These are phyloP conservation scores for Grifola frondosa DNA, from an alignment of 1,284 basidiomycete genomes.

Conservation along the genomic window DNA sequence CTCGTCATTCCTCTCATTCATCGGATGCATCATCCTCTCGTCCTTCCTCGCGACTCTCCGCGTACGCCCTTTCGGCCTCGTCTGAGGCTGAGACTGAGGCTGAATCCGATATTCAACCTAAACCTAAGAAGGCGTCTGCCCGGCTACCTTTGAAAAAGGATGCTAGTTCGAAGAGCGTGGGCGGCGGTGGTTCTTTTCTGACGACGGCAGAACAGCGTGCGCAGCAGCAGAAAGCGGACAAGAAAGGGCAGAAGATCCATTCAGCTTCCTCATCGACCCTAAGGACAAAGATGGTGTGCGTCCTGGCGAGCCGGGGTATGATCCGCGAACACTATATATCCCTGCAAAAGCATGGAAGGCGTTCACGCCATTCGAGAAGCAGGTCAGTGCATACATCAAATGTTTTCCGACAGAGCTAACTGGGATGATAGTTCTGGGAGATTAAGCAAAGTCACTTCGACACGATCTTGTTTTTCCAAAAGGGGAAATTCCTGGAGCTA, in stretches of 20 bases:
- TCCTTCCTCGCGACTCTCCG: conserved; percentile 44
- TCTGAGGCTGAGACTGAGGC: conserved; percentile 28
- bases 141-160: conserved; percentile 33
- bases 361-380: conserved; percentile 96
- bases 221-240: conserved; percentile 77
- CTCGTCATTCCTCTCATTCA: conserved; percentile 40
- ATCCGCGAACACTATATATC: conserved; percentile 86
- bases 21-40: conserved; percentile 28
- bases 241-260: conserved; percentile 83
- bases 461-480: conserved; percentile 97
- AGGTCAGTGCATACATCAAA: conserved; percentile 44
- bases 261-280: conserved; percentile 76
- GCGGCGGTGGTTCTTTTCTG: conserved; percentile 52
- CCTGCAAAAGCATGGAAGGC: conserved; percentile 77
- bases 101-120: conserved; percentile 16
- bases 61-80: conserved; percentile 36
- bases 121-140: conserved; percentile 30
- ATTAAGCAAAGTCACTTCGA: conserved; percentile 96
- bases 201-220: conserved; percentile 85
- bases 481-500: conserved; percentile 75
- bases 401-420: not conserved
- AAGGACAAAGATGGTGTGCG: conserved; percentile 83
- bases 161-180: conserved; percentile 26
- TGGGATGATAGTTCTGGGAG: conserved; percentile 78
- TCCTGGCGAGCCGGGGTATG: conserved; percentile 87